Evolutionary conservation across 306 rosid genomes (phyloP).

Genomic region (Prosopis cineraria): DNA sequence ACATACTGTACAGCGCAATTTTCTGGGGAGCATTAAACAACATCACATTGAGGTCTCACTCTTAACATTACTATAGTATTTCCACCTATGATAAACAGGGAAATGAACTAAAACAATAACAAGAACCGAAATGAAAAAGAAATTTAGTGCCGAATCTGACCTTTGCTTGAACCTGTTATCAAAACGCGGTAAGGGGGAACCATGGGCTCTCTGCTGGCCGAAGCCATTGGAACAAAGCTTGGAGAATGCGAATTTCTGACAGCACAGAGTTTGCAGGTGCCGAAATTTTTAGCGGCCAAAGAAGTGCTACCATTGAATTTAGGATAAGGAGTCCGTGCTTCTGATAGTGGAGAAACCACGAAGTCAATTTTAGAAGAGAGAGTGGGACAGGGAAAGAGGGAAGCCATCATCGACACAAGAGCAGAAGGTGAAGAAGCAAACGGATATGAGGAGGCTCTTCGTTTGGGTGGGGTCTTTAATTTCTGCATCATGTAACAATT

Average conservation of each 20-base stretch:
- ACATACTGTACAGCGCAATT: background rate
- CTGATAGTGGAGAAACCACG: background rate
- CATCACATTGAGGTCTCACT: background rate
- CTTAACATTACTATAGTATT: background rate
- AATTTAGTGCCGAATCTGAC: conserved; percentile 28
- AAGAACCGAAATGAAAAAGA: background rate
- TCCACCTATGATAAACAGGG: background rate
- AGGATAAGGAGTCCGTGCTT: background rate
- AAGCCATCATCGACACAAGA: conserved; percentile 38
- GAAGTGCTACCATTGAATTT: conserved; percentile 26
- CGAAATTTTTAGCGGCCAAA: conserved; percentile 23
- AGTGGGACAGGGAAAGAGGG: conserved; percentile 10
- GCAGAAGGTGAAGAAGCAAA: background rate
- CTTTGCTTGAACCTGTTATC: conserved; percentile 93
- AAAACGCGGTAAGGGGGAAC: conserved; percentile 83
- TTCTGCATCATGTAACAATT: no score
- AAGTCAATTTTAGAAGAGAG: conserved; percentile 12
- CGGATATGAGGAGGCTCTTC: background rate
- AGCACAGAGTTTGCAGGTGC: conserved; percentile 4
- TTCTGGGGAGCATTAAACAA: background rate
- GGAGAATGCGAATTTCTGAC: conserved; percentile 18
- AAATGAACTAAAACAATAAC: background rate
- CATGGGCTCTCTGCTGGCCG: conserved; percentile 49
- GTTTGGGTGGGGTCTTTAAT: background rate
- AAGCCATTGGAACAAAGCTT: conserved; percentile 28